phyloP scores from a whole-genome alignment of 805 yeast species.

The Pichia sporocuriosa region DNA sequence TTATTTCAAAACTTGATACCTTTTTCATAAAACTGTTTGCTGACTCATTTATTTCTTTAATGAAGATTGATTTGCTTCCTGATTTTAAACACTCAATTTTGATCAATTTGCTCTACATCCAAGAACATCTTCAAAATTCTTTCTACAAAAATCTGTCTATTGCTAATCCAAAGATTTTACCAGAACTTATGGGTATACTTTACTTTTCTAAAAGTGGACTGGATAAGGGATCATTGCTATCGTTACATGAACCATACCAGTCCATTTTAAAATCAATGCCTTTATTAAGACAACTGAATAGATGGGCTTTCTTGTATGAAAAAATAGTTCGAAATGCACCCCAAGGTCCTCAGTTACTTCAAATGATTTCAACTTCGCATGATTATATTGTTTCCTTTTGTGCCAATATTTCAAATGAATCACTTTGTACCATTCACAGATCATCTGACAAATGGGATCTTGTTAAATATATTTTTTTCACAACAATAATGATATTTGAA shows the following conservation, averaged over 20 bases:
- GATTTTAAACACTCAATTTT: not conserved
- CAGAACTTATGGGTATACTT: constrained; percentile 12
- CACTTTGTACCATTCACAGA: not conserved
- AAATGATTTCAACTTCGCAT: constrained; percentile 15
- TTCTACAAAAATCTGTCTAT: not conserved
- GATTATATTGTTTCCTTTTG: constrained; percentile 1
- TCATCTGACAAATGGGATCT: constrained; percentile 20
- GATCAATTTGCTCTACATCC: not conserved
- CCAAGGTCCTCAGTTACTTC: constrained; percentile 27
- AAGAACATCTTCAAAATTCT: not conserved
- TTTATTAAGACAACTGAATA: constrained; percentile 41
- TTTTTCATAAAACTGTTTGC: not conserved
- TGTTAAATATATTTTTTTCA: constrained; percentile 34
- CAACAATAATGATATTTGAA: constrained; percentile 44
- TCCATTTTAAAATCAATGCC: constrained; percentile 27
- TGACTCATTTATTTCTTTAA: not conserved
- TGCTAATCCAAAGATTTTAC: constrained; percentile 15
- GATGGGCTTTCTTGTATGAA: constrained; percentile 37
- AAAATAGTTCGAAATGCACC: constrained; percentile 4
- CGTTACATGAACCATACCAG: not conserved
- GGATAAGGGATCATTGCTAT: constrained; percentile 15
- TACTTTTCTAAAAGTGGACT: constrained; percentile 18
- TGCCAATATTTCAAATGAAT: constrained; percentile 1
- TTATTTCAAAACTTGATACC: constrained; percentile 14
- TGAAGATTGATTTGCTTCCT: not conserved